Percentiles rank a stretch among this genome's conserved stretches.
These are phyloP conservation scores for Syncephalastrum racemosum DNA, from an alignment of 371 early-diverging fungal species.

Conservation along the genomic window DNA sequence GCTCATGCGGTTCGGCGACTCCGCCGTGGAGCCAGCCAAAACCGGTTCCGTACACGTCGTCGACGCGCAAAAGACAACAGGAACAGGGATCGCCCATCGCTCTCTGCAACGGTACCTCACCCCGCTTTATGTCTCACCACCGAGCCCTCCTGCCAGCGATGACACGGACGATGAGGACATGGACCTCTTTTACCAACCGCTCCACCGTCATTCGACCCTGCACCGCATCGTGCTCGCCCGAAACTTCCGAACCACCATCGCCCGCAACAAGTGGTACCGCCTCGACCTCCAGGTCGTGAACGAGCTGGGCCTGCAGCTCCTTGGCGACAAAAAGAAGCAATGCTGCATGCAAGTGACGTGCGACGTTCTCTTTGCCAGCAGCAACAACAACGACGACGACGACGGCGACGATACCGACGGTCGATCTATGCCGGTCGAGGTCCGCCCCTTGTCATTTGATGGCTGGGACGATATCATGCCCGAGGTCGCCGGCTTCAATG, in stretches of 20 bases:
- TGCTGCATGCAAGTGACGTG: conserved; percentile 22
- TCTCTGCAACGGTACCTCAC: too few species aligned
- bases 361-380: conserved; percentile 7
- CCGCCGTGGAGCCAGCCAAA: too few species aligned
- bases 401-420: conserved; percentile 4
- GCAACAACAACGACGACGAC: background rate
- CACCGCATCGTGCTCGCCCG: conserved; percentile 23
- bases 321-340: conserved; percentile 5
- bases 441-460: conserved; percentile 28
- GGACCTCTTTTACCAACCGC: conserved; percentile 7
- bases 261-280: conserved; percentile 29
- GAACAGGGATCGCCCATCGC: too few species aligned
- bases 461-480: conserved; percentile 26
- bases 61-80: too few species aligned
- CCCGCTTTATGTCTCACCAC: too few species aligned
- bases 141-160: too few species aligned
- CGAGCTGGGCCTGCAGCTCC: conserved; percentile 30
- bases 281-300: conserved; percentile 37
- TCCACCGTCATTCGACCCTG: conserved; percentile 25
- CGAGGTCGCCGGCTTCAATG: conserved; percentile 27
- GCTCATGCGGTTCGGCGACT: too few species aligned
- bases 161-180: too few species aligned
- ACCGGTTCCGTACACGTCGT: too few species aligned
- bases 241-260: conserved; percentile 14
- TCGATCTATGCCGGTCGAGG: conserved; percentile 1